Conservation (phyloP, 768 basidiomycete species). For the Neoboletus brunneissimus region DNA sequence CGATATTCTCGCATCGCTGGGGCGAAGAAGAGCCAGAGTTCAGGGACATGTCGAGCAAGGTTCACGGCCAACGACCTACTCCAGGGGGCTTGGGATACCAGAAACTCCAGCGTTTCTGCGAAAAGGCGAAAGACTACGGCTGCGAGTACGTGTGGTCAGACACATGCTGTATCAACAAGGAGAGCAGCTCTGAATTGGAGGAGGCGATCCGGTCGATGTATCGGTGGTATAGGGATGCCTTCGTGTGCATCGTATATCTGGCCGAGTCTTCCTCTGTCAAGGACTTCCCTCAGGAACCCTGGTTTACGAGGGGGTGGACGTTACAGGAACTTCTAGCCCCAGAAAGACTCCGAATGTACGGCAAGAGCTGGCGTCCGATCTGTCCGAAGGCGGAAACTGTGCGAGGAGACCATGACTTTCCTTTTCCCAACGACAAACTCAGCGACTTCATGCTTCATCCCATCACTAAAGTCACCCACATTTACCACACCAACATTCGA, state of each 20-base stretch:
- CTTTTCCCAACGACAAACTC: slow-evolving; percentile 12
- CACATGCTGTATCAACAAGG: slow-evolving; percentile 20
- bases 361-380: slow-evolving; percentile 10
- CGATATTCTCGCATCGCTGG: slow-evolving; percentile 21
- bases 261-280: slow-evolving; percentile 1
- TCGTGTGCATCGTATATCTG: slow-evolving; percentile 13
- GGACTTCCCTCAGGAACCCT: slow-evolving; percentile 3
- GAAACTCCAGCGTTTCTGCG: slow-evolving; percentile 14
- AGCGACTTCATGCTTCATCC: slow-evolving; percentile 1
- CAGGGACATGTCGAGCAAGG: slow-evolving; percentile 9
- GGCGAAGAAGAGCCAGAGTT: slow-evolving; percentile 15
- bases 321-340: slow-evolving; percentile 15
- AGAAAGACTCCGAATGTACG: slow-evolving; percentile 3
- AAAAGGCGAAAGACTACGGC: slow-evolving; percentile 11
- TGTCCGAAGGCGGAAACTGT: background rate
- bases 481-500: background rate
- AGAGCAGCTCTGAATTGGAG: slow-evolving; percentile 11
- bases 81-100: slow-evolving; percentile 4
- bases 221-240: slow-evolving; percentile 13
- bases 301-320: slow-evolving; percentile 17
- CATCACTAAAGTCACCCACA: slow-evolving; percentile 4
- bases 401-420: slow-evolving; percentile 1
- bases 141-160: slow-evolving; percentile 24
- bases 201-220: slow-evolving; percentile 16
- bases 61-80: background rate